A percentile compares a stretch with the other conserved stretches of the same genome.
Conservation (phyloP, 345 rosid species). For the Eucalyptus polybractea region DNA sequence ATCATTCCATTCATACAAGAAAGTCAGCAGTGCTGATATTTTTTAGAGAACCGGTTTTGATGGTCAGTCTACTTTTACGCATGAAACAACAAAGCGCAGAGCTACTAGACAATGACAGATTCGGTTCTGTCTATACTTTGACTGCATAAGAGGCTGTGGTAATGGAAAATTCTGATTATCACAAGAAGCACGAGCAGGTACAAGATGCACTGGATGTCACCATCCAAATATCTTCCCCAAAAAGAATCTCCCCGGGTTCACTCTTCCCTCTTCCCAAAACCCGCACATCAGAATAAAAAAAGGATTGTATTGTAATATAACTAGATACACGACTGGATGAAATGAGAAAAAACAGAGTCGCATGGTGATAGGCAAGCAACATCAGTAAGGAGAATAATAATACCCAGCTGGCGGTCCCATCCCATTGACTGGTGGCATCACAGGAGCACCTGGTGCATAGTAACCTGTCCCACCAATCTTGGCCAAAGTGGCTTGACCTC, state of each 20-base stretch:
- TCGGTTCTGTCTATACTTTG: background rate
- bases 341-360: background rate
- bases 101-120: background rate
- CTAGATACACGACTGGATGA: background rate
- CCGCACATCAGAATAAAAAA: background rate
- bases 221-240: background rate
- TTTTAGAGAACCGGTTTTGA: background rate
- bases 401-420: conserved; percentile 36
- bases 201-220: background rate
- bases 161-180: background rate
- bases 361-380: conserved; percentile 1
- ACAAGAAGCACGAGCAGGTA: background rate
- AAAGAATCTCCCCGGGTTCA: background rate
- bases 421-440: conserved; percentile 33
- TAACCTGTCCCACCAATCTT: conserved; percentile 22
- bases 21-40: background rate
- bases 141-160: background rate
- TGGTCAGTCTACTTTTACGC: background rate
- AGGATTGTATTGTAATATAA: background rate
- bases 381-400: conserved; percentile 30
- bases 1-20: background rate
- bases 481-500: conserved; percentile 47
- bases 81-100: background rate
- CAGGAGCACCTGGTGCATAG: conserved; percentile 18
- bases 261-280: background rate